Conservation (phyloP, 495 filamentous ascomycete species). For the Aspergillus sclerotioniger region DNA sequence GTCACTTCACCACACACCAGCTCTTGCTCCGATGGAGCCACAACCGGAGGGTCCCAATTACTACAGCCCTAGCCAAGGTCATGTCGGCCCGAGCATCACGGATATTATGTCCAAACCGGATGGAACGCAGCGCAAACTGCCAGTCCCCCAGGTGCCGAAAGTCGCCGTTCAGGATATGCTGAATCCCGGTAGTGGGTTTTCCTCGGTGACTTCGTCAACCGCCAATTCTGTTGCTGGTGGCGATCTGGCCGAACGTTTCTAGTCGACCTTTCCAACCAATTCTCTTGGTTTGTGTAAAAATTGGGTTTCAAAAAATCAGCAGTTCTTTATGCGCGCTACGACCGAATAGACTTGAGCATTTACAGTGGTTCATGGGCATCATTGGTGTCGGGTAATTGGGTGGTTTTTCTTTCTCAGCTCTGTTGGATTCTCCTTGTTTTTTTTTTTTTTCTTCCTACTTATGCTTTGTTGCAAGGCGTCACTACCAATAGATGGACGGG, state of each 20-base stretch:
- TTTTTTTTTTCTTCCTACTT: slow-evolving; percentile 16
- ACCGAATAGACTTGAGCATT: slow-evolving; percentile 51
- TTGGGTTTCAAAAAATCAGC: slow-evolving; percentile 22
- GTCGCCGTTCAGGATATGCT: slow-evolving; percentile 87
- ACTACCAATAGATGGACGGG: slow-evolving; percentile 36
- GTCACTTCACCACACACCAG: slow-evolving; percentile 82
- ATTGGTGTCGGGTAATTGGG: slow-evolving; percentile 24
- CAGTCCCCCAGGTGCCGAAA: slow-evolving; percentile 83
- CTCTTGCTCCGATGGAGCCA: slow-evolving; percentile 89
- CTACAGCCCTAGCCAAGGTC: slow-evolving; percentile 51
- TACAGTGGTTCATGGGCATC: slow-evolving; percentile 32
- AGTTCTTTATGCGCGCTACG: slow-evolving; percentile 38
- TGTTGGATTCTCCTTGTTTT: slow-evolving; percentile 22
- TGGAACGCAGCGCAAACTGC: slow-evolving; percentile 88
- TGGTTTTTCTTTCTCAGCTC: slow-evolving; percentile 20
- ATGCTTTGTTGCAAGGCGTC: slow-evolving; percentile 34
- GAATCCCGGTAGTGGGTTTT: slow-evolving; percentile 61
- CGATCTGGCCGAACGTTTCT: slow-evolving; percentile 43
- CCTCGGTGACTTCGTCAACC: slow-evolving; percentile 52
- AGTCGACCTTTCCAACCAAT: slow-evolving; percentile 7
- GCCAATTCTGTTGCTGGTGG: slow-evolving; percentile 48
- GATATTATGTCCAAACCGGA: slow-evolving; percentile 91
- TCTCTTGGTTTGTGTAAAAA: slow-evolving; percentile 11
- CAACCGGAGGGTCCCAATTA: slow-evolving; percentile 56
- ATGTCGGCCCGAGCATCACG: slow-evolving; percentile 72